These are phyloP conservation scores for Uromyces viciae-fabae DNA, from an alignment of 1,284 basidiomycete species.

Conservation along the genomic window DNA sequence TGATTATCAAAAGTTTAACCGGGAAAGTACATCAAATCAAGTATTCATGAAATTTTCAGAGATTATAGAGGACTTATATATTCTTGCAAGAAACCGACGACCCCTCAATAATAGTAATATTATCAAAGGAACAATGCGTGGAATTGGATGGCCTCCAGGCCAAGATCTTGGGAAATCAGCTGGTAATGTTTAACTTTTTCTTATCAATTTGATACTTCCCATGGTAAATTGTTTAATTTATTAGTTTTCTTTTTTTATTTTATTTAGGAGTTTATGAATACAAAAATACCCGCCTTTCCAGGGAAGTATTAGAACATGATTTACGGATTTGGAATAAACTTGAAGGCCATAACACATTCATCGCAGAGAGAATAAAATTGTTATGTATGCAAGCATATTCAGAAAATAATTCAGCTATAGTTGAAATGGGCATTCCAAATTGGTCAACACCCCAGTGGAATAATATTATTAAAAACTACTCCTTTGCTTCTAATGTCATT, in stretches of 20 bases:
- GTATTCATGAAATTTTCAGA: neutral
- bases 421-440: neutral
- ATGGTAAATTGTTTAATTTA: too few relatives aligned
- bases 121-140: neutral
- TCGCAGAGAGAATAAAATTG: neutral
- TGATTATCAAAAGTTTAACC: neutral
- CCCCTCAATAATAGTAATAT: neutral
- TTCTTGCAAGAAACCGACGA: neutral
- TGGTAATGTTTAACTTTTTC: constrained; percentile 4
- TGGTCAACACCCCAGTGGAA: neutral
- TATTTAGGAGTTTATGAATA: neutral
- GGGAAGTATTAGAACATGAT: neutral
- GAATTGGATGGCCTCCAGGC: neutral
- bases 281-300: neutral
- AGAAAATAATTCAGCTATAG: neutral
- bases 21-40: too few relatives aligned
- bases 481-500: constrained; percentile 8
- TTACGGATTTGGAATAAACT: neutral
- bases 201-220: too few relatives aligned
- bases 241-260: neutral
- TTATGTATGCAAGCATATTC: neutral
- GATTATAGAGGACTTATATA: neutral
- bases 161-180: neutral
- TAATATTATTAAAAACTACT: neutral
- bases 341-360: neutral